phyloP scores from a whole-genome alignment of 148 eudicot genomes.

The Simmondsia chinensis region DNA sequence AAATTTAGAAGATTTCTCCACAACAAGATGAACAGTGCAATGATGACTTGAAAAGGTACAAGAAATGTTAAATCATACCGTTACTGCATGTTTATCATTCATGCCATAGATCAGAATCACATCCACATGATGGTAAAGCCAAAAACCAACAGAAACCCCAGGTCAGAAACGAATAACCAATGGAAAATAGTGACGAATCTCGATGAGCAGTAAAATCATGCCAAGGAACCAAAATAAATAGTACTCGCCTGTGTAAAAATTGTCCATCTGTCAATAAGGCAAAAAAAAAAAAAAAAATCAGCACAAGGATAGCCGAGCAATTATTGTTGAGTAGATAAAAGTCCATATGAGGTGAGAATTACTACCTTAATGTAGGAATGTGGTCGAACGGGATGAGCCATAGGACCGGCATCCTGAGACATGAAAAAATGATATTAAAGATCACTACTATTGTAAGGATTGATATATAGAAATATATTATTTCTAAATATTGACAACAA shows the following conservation, averaged over 20 bases:
- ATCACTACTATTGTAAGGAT: too few relatives aligned
- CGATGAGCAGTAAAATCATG: neutral
- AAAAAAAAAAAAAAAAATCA: conserved; percentile 1
- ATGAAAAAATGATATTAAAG: conserved; percentile 11
- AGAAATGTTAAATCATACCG: conserved; percentile 50
- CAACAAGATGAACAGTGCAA: neutral
- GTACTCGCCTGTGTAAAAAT: conserved; percentile 84
- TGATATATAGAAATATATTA: too few relatives aligned
- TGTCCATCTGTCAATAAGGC: conserved; percentile 78
- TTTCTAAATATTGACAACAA: too few relatives aligned
- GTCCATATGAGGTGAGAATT: neutral
- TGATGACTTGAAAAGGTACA: neutral
- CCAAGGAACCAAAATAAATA: neutral
- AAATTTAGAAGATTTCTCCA: conserved; percentile 5
- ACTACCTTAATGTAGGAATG: conserved; percentile 93
- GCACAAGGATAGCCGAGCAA: conserved; percentile 1
- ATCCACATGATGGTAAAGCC: conserved; percentile 16
- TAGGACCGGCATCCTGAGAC: conserved; percentile 95
- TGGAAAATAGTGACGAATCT: conserved; percentile 1
- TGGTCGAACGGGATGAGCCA: conserved; percentile 99
- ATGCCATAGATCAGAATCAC: conserved; percentile 13
- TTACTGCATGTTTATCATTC: conserved; percentile 42
- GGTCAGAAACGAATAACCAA: conserved; percentile 11
- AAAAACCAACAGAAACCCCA: conserved; percentile 1
- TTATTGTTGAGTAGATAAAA: too few relatives aligned